phyloP scores from a whole-genome alignment of 176 grass and related monocot species.

The Aegilops speltoides region DNA sequence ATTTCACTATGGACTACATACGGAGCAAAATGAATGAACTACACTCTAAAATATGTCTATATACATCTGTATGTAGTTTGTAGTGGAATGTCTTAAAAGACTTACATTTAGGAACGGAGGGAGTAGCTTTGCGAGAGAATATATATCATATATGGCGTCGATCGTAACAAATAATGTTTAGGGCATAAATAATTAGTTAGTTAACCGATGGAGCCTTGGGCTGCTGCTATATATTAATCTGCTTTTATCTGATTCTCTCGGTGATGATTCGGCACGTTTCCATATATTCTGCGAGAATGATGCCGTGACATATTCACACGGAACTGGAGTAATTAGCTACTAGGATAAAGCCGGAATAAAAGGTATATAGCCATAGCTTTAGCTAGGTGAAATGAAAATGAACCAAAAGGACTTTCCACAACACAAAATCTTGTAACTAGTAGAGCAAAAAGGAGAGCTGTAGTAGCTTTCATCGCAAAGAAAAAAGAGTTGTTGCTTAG shows the following conservation, averaged over 20 bases:
- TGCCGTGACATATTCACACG: slow-evolving; percentile 29
- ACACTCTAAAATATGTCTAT: too few relatives aligned
- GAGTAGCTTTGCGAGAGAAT: not conserved
- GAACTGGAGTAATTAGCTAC: not conserved
- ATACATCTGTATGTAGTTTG: too few relatives aligned
- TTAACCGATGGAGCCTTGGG: slow-evolving; percentile 8
- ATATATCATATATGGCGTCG: slow-evolving; percentile 26
- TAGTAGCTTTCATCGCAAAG: not conserved
- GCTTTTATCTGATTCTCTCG: not conserved
- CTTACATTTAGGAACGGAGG: too few relatives aligned
- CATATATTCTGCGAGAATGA: slow-evolving; percentile 9
- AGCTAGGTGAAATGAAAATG: not conserved
- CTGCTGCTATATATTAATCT: not conserved
- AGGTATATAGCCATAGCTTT: slow-evolving; percentile 8
- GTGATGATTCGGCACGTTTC: slow-evolving; percentile 35
- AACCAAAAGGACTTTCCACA: not conserved
- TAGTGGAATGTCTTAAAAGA: too few relatives aligned
- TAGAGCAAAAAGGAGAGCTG: slow-evolving; percentile 9
- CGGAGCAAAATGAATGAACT: too few relatives aligned
- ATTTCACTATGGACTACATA: too few relatives aligned
- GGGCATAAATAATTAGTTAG: not conserved
- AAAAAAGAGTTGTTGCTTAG: not conserved
- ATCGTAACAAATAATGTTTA: not conserved
- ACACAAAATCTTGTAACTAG: slow-evolving; percentile 37
- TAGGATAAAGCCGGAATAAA: not conserved